Evolutionary conservation across 257 asterid genomes (phyloP), one percentile per base, ranked within the genome.

Genomic region (Verbena officinalis): DNA sequence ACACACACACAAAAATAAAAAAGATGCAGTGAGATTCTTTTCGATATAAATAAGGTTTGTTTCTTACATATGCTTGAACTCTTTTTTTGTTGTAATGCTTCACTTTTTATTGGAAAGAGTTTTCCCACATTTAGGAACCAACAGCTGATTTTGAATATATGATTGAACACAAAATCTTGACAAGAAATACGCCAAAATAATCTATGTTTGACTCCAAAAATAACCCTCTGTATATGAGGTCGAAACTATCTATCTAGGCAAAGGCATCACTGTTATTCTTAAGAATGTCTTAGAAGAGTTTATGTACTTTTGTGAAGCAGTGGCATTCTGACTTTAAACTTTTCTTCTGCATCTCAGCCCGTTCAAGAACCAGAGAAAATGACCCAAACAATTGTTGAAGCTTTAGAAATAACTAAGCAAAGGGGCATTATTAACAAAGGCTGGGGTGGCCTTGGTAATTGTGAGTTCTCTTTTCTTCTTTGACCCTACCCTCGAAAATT

Each of bases 371-470:
- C 99, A 49, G 81, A 76, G 77, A 93, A 89, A 80, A 93, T 93
- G 99, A 90, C 97, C 14, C 83, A 83, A 73, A 87, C 79, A 68
- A 93, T 93, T 48, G 94, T 90, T 55, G 82, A 90, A 72, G 97
- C 97, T 45, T 75, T 93, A 73, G 86, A 84, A 75, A 81, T 49
- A 54, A 93, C 96, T 53, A 80, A 84, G 22, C 96, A 93, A 75
- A 78, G 99, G 80, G 99, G 97, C 45, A 87, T 93, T 45, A 90
- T 93, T 66, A 90, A 87, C 84, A 93, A 83, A 82, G 99, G 99
- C 66, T 90, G 99, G 97, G 99, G 99, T 63, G 99, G 97, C 79
- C 96, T 90, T 79, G 97, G 99, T 44, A 66, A 90, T 80, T 81
- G 97, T 93, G 73, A 93, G 99, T 86, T 72, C 68, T 48, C 57